phyloP scores from a whole-genome alignment of 345 rosid species.

The Eucalyptus tenuipes region DNA sequence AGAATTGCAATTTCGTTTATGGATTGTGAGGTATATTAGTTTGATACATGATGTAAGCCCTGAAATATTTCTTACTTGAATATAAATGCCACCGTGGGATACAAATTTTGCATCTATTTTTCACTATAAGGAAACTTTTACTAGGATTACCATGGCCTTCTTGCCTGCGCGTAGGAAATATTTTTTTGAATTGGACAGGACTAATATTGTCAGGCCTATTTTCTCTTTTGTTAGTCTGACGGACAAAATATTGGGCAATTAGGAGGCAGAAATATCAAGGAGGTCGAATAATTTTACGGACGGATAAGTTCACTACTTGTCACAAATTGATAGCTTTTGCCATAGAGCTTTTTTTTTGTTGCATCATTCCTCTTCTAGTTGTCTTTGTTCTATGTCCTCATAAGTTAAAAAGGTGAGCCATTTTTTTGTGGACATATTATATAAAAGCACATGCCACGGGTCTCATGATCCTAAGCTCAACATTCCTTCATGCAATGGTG shows the following conservation, averaged over 20 bases:
- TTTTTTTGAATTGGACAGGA: not conserved
- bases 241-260: not conserved
- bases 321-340: not conserved
- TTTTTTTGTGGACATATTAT: not conserved
- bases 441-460: not conserved
- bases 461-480: not conserved
- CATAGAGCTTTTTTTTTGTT: not conserved
- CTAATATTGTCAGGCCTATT: not conserved
- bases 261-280: not conserved
- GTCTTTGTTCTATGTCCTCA: not conserved
- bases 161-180: not conserved
- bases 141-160: not conserved
- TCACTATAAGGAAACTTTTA: not conserved
- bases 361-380: not conserved
- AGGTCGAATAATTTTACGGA: not conserved
- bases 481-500: slow-evolving; percentile 41
- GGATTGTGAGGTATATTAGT: not conserved
- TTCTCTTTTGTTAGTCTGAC: not conserved
- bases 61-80: not conserved
- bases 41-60: not conserved
- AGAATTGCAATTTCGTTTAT: not conserved
- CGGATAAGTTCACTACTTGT: not conserved
- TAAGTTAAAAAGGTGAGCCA: not conserved
- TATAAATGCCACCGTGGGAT: not conserved
- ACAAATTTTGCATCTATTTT: not conserved